phyloP scores from a whole-genome alignment of 1,139 yeast genomes.

The Diutina catenulata region DNA sequence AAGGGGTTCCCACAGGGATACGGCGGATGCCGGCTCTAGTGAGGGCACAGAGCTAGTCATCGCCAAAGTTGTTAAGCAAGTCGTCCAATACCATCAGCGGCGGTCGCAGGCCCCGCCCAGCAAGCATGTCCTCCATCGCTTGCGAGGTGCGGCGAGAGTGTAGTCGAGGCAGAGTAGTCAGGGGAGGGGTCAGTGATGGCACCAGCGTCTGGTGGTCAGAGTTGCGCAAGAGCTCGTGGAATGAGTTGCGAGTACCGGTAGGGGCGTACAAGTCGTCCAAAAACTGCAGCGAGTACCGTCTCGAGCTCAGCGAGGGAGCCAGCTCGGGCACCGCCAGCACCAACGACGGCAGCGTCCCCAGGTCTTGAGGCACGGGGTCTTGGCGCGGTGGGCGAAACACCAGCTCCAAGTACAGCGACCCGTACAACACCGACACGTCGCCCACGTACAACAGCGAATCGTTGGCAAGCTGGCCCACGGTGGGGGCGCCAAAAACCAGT shows the following conservation, averaged over 20 bases:
- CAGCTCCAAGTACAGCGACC: not conserved
- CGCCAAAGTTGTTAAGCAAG: constrained; percentile 6
- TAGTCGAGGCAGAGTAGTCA: not conserved
- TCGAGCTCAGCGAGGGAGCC: no score
- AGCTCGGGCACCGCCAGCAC: not conserved
- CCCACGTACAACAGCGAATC: constrained; percentile 1
- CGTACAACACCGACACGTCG: constrained; percentile 1
- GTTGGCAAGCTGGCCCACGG: no score
- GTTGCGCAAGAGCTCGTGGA: no score
- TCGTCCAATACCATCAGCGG: constrained; percentile 10
- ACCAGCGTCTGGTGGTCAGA: constrained; percentile 8
- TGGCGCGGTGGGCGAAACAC: no score
- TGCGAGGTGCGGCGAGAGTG: not conserved
- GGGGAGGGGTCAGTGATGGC: constrained; percentile 6
- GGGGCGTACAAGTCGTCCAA: not conserved
- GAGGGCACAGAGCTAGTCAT: no score
- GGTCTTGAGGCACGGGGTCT: not conserved
- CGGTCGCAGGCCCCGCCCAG: constrained; percentile 7
- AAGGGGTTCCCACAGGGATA: no score
- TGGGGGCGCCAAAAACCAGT: not conserved
- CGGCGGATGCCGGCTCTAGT: no score
- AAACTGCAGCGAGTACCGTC: not conserved
- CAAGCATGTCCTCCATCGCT: not conserved
- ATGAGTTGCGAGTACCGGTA: no score
- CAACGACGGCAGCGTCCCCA: not conserved